A percentile compares a stretch with the other conserved stretches of the same genome.
These are phyloP conservation scores for Hypholoma sublateritium DNA, from an alignment of 768 basidiomycete species.

Conservation along the genomic window DNA sequence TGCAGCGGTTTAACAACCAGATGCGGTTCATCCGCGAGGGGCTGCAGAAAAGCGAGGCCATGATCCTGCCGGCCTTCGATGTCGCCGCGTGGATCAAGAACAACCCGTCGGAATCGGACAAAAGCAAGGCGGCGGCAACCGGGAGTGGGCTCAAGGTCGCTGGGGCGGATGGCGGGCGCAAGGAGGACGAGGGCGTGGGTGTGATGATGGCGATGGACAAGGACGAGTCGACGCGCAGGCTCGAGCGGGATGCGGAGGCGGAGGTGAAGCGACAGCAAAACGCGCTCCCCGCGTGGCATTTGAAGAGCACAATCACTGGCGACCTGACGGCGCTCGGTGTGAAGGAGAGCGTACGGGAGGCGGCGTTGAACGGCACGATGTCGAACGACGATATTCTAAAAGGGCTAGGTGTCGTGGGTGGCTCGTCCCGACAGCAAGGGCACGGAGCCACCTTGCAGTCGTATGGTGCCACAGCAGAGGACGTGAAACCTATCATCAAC, in stretches of 20 bases:
- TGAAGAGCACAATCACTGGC: constrained; percentile 93
- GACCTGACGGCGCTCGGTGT: constrained; percentile 87
- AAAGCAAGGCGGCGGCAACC: constrained; percentile 51
- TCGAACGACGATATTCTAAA: constrained; percentile 74
- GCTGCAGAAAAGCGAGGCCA: constrained; percentile 84
- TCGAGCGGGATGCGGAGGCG: constrained; percentile 78
- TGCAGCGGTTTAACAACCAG: constrained; percentile 93
- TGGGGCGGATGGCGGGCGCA: constrained; percentile 59
- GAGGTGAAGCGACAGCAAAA: constrained; percentile 90
- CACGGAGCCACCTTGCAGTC: constrained; percentile 19
- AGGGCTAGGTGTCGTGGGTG: constrained; percentile 61
- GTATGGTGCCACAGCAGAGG: constrained; percentile 20
- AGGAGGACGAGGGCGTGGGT: constrained; percentile 74
- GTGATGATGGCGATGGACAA: constrained; percentile 91
- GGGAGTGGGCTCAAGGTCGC: constrained; percentile 70
- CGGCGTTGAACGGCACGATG: constrained; percentile 30
- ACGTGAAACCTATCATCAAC: constrained; percentile 45
- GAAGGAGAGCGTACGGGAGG: constrained; percentile 62
- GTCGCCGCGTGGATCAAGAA: constrained; percentile 80
- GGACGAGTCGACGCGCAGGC: constrained; percentile 71
- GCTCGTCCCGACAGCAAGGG: constrained; percentile 21
- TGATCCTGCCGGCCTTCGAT: constrained; percentile 86
- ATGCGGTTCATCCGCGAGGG: constrained; percentile 88
- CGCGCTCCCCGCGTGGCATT: constrained; percentile 90
- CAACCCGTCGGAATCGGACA: constrained; percentile 64